Conservation (phyloP, 768 basidiomycete genomes). For the Amanita subjunquillea region DNA sequence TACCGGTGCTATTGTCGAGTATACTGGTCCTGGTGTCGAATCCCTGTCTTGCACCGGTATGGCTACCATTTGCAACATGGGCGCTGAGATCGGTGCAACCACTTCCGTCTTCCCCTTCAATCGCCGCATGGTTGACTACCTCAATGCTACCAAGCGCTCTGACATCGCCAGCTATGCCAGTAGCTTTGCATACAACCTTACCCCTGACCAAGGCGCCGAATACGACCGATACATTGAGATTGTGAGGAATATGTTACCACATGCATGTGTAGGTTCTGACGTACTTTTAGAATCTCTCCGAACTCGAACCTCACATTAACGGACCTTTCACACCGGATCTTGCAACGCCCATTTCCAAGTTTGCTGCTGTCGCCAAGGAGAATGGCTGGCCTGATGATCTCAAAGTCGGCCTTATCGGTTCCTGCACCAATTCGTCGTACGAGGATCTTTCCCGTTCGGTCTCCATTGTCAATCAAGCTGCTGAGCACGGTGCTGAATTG, state of each 20-base stretch:
- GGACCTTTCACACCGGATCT: constrained; percentile 99
- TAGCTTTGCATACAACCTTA: constrained; percentile 82
- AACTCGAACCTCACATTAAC: constrained; percentile 98
- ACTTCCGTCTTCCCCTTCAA: constrained; percentile 99
- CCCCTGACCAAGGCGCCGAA: constrained; percentile 79
- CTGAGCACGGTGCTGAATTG: constrained; percentile 73
- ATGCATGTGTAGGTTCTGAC: constrained; percentile 3
- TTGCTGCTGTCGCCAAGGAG: constrained; percentile 82
- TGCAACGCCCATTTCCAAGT: constrained; percentile 96
- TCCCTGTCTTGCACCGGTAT: constrained; percentile 97
- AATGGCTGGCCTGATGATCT: constrained; percentile 96
- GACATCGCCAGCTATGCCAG: constrained; percentile 86
- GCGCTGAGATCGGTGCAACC: constrained; percentile 98
- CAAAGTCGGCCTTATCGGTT: constrained; percentile 96
- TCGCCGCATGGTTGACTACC: constrained; percentile 84
- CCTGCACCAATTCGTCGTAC: constrained; percentile 99
- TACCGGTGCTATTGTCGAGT: constrained; percentile 98
- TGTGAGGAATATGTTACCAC: constrained; percentile 33
- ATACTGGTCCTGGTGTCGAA: constrained; percentile 90
- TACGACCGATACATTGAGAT: constrained; percentile 95
- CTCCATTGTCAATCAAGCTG: constrained; percentile 84
- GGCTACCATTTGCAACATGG: constrained; percentile 99
- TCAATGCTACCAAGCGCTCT: constrained; percentile 88
- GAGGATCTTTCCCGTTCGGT: constrained; percentile 99
- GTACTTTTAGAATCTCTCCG: constrained; percentile 67